phyloP scores from a whole-genome alignment of 495 filamentous ascomycete species.

The Cercophora sp. region DNA sequence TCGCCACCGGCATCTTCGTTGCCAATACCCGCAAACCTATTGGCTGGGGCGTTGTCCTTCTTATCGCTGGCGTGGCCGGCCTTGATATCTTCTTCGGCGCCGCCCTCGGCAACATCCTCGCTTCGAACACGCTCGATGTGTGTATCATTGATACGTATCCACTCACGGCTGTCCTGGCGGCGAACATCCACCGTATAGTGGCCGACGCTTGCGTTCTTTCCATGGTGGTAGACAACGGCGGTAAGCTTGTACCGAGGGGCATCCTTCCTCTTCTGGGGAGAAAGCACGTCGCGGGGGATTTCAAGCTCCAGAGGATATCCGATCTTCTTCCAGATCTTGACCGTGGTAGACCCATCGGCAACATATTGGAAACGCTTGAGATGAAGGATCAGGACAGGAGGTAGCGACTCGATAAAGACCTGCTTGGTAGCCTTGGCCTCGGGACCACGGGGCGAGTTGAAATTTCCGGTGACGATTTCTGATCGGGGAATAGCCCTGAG shows the following conservation, averaged over 20 bases:
- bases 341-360: constrained; percentile 71
- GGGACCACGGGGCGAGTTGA: constrained; percentile 74
- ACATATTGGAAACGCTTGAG: constrained; percentile 98
- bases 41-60: constrained; percentile 42
- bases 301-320: constrained; percentile 93
- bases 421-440: constrained; percentile 83
- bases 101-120: constrained; percentile 87
- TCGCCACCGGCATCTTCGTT: constrained; percentile 66
- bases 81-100: constrained; percentile 73
- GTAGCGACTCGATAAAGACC: constrained; percentile 88
- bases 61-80: constrained; percentile 44
- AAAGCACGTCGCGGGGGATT: constrained; percentile 90
- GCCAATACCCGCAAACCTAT: constrained; percentile 65
- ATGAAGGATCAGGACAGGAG: constrained; percentile 89
- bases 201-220: constrained; percentile 88
- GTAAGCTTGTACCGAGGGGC: constrained; percentile 79
- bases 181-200: constrained; percentile 97
- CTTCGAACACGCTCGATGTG: constrained; percentile 78
- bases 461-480: constrained; percentile 82
- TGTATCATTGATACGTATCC: constrained; percentile 95
- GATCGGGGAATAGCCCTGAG: constrained; percentile 77
- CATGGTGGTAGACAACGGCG: constrained; percentile 96
- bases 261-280: constrained; percentile 63
- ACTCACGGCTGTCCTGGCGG: constrained; percentile 87
- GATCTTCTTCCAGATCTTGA: constrained; percentile 98